Base-by-base conservation (phyloP, 139 green algal species). In the Choricystis sp. region DNA sequence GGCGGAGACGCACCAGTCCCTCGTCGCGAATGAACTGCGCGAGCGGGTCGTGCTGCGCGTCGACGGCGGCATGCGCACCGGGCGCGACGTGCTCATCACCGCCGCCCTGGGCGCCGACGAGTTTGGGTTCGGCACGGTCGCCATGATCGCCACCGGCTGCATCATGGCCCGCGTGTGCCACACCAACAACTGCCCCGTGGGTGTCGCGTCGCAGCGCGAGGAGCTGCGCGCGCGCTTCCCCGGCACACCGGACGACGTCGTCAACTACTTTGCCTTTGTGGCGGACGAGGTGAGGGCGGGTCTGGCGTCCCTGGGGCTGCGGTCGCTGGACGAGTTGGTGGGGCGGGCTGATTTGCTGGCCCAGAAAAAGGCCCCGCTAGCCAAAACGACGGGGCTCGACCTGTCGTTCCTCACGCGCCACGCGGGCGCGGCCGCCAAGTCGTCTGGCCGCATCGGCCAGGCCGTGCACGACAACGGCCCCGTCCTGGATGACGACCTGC, bases 161-260 rank as follows among this genome's bases (percentile, higher is more conserved):
- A 97, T 99, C 83, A 99, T 99, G 93, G 93, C 93, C 23, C 86
- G 93, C 60, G 92, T 99, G 28, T 99, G 93, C 79, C 93, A 99
- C 83, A 99, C 93, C 70, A 99, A 99, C 87, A 99, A 99, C 84
- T 99, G 93, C 86, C 93, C 93, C 31, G 93, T 99, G 25, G 93
- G 93, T 27, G 93, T 99, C 25, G 93, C 93, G 2, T 83, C 68
- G 22, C 92, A 99, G 85, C 77, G 92, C 14, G 93, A 99, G 82
- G 93, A 99, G 82, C 81, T 99, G 72, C 74, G 93, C 21, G 88
- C 88, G 1, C 80, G 93, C 59, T 99, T 99, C 89, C 93, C 93
- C 9, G 93, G 68, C 30, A 55, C 66, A 23, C 66, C 72, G 28
- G 64, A 71, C 24, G 72, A 77, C 63, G 72, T 97, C 57, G 92